phyloP scores from a whole-genome alignment of 352 stramenopile genomes.

The Globisporangium paddicum region DNA sequence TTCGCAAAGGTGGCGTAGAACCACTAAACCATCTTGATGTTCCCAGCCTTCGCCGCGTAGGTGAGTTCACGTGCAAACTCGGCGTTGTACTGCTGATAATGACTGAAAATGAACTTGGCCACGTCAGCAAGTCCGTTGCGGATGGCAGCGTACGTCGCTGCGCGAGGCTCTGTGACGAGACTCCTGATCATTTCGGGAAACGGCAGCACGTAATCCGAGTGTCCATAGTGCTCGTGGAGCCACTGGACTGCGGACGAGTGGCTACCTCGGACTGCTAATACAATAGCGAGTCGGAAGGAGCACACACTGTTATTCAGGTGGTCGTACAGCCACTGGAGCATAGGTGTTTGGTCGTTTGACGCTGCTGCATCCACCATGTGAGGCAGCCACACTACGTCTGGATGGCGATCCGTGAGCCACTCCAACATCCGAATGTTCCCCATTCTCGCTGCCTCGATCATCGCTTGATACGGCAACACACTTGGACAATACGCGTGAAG shows the following conservation, averaged over 20 bases:
- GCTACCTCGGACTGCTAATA: neutral
- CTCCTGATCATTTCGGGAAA: too few relatives aligned
- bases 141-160: neutral
- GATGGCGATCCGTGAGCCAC: neutral
- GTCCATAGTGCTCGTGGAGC: neutral
- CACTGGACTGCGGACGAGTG: neutral
- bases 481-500: neutral
- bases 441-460: neutral
- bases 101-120: neutral
- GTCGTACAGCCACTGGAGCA: neutral
- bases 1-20: neutral
- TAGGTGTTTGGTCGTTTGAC: neutral
- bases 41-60: neutral
- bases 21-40: neutral
- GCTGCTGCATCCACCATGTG: neutral
- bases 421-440: neutral
- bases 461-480: neutral
- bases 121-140: neutral
- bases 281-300: neutral
- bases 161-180: neutral
- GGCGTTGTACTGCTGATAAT: neutral
- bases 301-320: neutral
- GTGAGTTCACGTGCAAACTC: too few relatives aligned
- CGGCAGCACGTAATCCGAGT: too few relatives aligned
- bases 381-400: neutral